These are phyloP conservation scores for Diplodia scrobiculata DNA, from an alignment of 2,329 filamentous ascomycete genomes.

Conservation along the genomic window DNA sequence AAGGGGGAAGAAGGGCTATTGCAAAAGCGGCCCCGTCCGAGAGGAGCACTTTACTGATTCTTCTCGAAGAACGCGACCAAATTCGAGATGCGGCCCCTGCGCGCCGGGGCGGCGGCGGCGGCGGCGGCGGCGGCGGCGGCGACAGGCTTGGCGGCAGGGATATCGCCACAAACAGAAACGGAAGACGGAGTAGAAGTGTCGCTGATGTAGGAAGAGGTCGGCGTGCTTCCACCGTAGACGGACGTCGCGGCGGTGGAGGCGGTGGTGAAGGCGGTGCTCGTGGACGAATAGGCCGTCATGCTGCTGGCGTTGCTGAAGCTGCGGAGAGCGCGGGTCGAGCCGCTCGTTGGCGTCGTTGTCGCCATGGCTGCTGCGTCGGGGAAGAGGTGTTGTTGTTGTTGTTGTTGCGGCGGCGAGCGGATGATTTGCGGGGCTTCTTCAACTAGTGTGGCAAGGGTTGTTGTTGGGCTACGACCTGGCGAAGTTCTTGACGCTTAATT, in stretches of 20 bases:
- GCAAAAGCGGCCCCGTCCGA: background rate
- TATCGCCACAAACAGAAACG: background rate
- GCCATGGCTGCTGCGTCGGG: background rate
- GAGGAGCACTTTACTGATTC: background rate
- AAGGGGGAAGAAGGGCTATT: background rate
- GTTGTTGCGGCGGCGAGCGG: background rate
- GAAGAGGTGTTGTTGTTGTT: background rate
- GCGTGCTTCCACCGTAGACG: background rate
- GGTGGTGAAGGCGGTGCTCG: constrained; percentile 7
- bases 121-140: background rate
- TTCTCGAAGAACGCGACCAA: constrained; percentile 21
- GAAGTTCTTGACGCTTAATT: constrained; percentile 26
- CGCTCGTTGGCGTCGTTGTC: background rate
- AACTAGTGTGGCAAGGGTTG: background rate
- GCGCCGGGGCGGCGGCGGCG: background rate
- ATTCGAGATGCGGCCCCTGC: constrained; percentile 19
- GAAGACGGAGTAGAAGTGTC: background rate
- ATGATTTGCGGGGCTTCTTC: constrained; percentile 10
- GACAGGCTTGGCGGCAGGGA: background rate
- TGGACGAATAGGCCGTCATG: constrained; percentile 20
- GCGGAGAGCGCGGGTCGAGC: background rate
- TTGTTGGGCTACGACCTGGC: constrained; percentile 24
- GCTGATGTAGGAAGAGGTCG: background rate
- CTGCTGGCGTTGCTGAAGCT: constrained; percentile 23
- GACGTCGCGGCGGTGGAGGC: constrained; percentile 10